Base-by-base conservation (phyloP, 2,329 filamentous ascomycete genomes). In the Ustulina deusta region DNA sequence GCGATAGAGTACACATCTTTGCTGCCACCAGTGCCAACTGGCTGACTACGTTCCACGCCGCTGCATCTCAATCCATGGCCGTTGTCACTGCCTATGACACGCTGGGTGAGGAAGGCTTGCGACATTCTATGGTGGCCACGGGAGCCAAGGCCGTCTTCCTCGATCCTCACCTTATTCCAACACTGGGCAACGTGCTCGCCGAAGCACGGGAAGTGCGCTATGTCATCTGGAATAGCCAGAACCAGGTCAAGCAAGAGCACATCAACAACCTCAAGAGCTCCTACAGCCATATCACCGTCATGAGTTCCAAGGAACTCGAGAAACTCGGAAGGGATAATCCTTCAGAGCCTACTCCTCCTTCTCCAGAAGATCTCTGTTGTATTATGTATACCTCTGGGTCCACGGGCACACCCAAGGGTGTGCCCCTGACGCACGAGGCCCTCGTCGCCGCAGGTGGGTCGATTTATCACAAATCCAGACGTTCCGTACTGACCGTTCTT, bases 351-450 rank as follows among this genome's bases (percentile, higher is more conserved):
- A 88, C 91, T 3, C 90, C 91, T 29, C 92, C 93, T 6, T 80
- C 83, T 54, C 82, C 91, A 3, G 90, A 94, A 59, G 92, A 94
- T 77, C 86, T 95, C 20, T 93, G 90, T 82, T 95, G 93, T 78
- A 86, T 86, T 75, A 86, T 87, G 84, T 86, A 86, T 78, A 96
- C 93, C 1, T 95, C 92, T 40, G 93, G 93, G 56, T 93, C 92
- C 6, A 95, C 92, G 1, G 93, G 93, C 63, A 89, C 91, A 0
- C 93, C 93, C 64, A 96, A 96, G 85, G 93, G 93, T 77, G 93
- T 93, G 27, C 85, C 92, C 22, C 82, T 95, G 75, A 92, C 88
- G 75, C 93, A 96, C 81, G 87, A 83, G 74, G 91, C 90, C 73
- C 90, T 96, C 38, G 83, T 93, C 69, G 93, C 91, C 72, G 90